Base-by-base conservation (phyloP, 306 rosid species). In the Vicia villosa region DNA sequence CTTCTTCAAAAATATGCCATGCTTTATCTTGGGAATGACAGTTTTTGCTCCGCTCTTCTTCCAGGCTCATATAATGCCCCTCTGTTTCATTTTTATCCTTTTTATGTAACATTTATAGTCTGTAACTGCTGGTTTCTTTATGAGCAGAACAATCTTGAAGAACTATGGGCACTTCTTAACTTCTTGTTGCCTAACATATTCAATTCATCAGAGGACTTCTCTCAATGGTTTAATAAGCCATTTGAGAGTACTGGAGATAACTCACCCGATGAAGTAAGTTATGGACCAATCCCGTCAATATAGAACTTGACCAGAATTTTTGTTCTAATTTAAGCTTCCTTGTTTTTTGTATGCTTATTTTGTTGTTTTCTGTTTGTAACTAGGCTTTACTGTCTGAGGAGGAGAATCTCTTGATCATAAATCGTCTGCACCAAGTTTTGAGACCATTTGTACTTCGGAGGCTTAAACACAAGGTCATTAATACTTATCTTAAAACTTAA, bases 201-300 rank as follows among this genome's bases (percentile, higher is more conserved):
- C 79, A 95, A 91, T 79, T 95, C 99, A 38, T 91, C 99, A 0
- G 97, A 86, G 64, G 99, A 95, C 78, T 95, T 95, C 68, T 95
- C 99, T 75, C 97, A 95, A 74, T 95, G 99, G 99, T 95, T 95
- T 88, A 95, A 95, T 79, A 91, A 95, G 78, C 99, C 99, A 66
- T 95, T 95, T 86, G 79, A 89, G 91, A 83, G 97, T 78, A 75
- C 85, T 71, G 97, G 93, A 79, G 99, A 95, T 84, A 95, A 80
- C 83, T 91, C 96, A 11, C 74, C 91, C 13, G 99, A 95, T 42
- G 82, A 95, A 85, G 99, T 95, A 76, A 80, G 87, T 73, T 73
- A 68, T 72, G 47, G 40, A 62, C 64, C 10, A 19, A 74, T 63
- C 73, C 41, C 43, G 16, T 60, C 60, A 51, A 47, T 20, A 30